These are phyloP conservation scores for Helotiales sp. DNA, from an alignment of 2,329 filamentous ascomycete genomes.

Conservation along the genomic window DNA sequence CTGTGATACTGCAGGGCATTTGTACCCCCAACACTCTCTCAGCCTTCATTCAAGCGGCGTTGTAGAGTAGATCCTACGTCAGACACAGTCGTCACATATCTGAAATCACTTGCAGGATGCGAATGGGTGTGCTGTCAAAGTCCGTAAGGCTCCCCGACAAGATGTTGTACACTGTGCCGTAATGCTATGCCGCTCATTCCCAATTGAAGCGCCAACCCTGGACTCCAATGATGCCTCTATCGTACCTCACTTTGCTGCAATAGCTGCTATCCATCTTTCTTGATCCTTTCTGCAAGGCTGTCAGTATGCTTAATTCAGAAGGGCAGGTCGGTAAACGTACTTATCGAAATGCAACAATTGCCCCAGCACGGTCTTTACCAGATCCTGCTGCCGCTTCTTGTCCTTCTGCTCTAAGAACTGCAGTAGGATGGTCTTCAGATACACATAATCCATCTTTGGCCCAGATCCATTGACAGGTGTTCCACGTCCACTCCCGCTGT, in stretches of 20 bases:
- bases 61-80: no score
- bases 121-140: not conserved
- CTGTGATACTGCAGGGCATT: no score
- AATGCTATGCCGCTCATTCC: not conserved
- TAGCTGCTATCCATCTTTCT: conserved; percentile 81
- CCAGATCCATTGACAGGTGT: conserved; percentile 26
- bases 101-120: no score
- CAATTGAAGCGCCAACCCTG: not conserved
- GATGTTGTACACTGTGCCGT: not conserved
- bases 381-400: conserved; percentile 70
- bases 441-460: conserved; percentile 44
- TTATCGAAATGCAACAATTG: conserved; percentile 76
- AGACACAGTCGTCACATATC: no score
- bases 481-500: conserved; percentile 36
- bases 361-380: conserved; percentile 71
- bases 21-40: no score
- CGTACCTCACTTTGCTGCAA: conserved; percentile 39
- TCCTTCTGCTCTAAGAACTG: conserved; percentile 83
- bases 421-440: conserved; percentile 78
- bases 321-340: conserved; percentile 46
- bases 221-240: not conserved
- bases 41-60: no score
- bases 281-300: conserved; percentile 62
- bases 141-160: not conserved
- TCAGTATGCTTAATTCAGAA: conserved; percentile 12